Base-by-base conservation (phyloP, 257 asterid genomes). In the Apocynum venetum region DNA sequence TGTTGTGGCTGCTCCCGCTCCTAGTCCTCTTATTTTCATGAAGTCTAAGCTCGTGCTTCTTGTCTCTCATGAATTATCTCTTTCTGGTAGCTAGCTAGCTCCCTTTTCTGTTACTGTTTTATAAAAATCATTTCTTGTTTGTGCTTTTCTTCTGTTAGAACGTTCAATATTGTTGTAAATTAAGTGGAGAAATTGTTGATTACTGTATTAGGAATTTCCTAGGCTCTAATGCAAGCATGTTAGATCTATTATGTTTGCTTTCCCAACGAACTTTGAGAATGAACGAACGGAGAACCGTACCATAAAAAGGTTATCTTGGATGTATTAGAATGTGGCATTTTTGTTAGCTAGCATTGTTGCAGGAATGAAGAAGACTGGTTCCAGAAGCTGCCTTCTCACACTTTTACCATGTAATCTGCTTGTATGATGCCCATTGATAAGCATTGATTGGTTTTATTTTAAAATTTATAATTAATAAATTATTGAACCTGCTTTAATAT, bases 21-120 rank as follows among this genome's bases (percentile, higher is more conserved):
- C 85, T 86, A 86, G 82, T 52, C 89, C 97, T 0, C 94, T 93
- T 78, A 79, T 80, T 81, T 93, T 91, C 82, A 91, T 93, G 96
- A 91, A 88, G 82, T 92, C 97, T 36, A 91, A 89, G 89, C 86
- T 89, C 38, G 90, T 92, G 69, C 96, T 92, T 43, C 69, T 93
- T 73, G 98, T 91, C 49, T 93, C 98, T 0, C 97, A 93, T 82
- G 97, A 93, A 76, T 96, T 93, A 67, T 91, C 98, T 43, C 98
- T 90, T 71, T 91, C 98, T 31, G 98, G 98, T 93, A 47, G 11
- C 52, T 44, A 9, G 68, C 8, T 46, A 6, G 35, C 51, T 63
- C 46, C 53, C 8, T 35, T 48, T 70, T 17, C 57, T 51, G 43
- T 31, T 59, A 19, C n/a, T 77, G 4, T 4, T 10, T 89, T 83